Percentiles rank a stretch among this genome's conserved stretches.
Evolutionary conservation across 2,329 filamentous ascomycete species (phyloP).

Genomic region (Ophiosphaerella herpotricha): DNA sequence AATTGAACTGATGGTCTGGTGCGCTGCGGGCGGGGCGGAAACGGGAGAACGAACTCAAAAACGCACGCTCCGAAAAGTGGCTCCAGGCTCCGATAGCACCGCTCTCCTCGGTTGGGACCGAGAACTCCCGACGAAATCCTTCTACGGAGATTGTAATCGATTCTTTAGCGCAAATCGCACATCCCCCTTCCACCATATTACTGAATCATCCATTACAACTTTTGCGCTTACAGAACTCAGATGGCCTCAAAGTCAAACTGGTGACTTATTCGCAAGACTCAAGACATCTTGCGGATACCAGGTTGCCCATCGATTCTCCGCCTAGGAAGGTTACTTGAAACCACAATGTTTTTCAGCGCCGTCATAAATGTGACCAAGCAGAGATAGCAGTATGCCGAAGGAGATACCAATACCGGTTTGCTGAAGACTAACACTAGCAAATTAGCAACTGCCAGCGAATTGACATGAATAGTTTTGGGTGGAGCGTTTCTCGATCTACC

Average conservation of each 20-base stretch:
- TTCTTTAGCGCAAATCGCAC: neutral
- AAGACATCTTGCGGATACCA: no score
- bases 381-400: neutral
- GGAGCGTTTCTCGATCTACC: conserved; percentile 17
- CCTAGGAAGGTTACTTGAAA: no score
- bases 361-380: no score
- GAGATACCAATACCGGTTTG: neutral
- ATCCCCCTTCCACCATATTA: neutral
- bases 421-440: neutral
- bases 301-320: no score
- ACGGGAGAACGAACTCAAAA: conserved; percentile 29
- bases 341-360: no score
- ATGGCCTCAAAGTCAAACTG: no score
- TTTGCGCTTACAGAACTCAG: no score
- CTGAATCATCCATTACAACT: no score
- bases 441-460: conserved; percentile 4
- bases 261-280: no score
- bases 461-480: conserved; percentile 23
- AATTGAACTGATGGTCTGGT: conserved; percentile 17
- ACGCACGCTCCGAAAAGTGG: conserved; percentile 41
- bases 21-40: conserved; percentile 40
- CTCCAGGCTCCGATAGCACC: conserved; percentile 29
- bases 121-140: conserved; percentile 15
- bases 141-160: conserved; percentile 6
- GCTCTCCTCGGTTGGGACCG: conserved; percentile 32